Evolutionary conservation across 305 asterid species (phyloP).

Genomic region (Fraxinus platypoda): DNA sequence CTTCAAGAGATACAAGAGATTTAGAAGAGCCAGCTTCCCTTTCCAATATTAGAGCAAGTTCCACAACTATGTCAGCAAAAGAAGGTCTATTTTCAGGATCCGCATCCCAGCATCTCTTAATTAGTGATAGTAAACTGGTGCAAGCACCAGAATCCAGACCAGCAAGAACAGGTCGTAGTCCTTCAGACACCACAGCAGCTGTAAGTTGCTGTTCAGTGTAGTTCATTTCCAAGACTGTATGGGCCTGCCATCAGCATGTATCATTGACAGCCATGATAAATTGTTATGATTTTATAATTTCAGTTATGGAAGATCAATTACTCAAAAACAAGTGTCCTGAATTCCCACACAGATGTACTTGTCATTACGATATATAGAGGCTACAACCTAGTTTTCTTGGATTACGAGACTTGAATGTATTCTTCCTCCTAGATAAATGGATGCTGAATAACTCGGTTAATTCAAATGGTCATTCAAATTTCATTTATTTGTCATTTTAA

Average conservation of each 20-base stretch:
- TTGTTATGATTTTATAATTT: not conserved
- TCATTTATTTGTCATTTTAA: not conserved
- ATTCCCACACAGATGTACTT: not conserved
- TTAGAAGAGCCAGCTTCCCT: conserved; percentile 23
- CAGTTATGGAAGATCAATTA: conserved; percentile 3
- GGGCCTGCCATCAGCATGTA: conserved; percentile 58
- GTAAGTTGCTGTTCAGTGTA: conserved; percentile 91
- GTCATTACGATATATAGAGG: not conserved
- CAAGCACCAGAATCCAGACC: conserved; percentile 51
- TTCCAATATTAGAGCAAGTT: conserved; percentile 52
- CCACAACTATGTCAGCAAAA: conserved; percentile 59
- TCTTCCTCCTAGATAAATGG: not conserved
- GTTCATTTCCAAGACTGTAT: conserved; percentile 95
- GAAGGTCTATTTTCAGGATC: conserved; percentile 71
- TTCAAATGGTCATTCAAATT: not conserved
- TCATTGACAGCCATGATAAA: conserved; percentile 9
- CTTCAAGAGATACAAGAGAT: conserved; percentile 26
- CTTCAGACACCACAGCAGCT: conserved; percentile 81
- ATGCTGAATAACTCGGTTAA: not conserved
- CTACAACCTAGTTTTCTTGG: not conserved
- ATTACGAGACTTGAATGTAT: not conserved
- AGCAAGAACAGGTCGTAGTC: conserved; percentile 81
- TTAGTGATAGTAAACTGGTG: conserved; percentile 52
- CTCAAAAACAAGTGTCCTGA: not conserved
- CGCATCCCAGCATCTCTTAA: conserved; percentile 78